phyloP scores from a whole-genome alignment of 225 moss, liverwort and hornwort species.

The Rhytidiadelphus loreus region DNA sequence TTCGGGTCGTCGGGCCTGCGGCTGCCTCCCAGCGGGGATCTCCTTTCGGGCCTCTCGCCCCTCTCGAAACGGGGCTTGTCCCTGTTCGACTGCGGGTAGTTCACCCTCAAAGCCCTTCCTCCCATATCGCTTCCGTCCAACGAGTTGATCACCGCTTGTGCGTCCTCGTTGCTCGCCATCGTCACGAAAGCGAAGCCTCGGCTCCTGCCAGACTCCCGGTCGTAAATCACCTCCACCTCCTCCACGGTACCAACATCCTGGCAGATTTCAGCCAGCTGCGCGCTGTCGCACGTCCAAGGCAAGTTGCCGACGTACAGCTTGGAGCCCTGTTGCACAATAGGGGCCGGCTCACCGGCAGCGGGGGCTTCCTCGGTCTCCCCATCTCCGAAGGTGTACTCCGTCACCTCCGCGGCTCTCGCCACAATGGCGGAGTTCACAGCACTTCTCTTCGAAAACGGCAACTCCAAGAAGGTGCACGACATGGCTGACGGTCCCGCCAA shows the following conservation, averaged over 20 bases:
- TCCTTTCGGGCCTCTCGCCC: background rate
- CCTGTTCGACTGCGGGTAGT: conserved; percentile 51
- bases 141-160: conserved; percentile 38
- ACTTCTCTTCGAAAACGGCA: background rate
- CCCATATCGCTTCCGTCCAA: conserved; percentile 51
- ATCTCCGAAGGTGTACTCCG: conserved; percentile 10
- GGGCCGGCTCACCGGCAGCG: background rate
- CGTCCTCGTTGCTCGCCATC: conserved; percentile 60
- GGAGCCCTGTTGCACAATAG: background rate
- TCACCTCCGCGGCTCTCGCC: conserved; percentile 23
- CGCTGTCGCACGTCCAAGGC: conserved; percentile 34
- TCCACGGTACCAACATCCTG: conserved; percentile 26
- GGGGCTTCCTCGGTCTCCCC: background rate
- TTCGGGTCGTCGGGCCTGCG: conserved; percentile 26
- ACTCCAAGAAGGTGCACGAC: conserved; percentile 7
- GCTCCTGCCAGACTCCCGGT: conserved; percentile 59
- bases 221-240: conserved; percentile 67
- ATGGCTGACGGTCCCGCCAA: background rate
- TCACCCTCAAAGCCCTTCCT: conserved; percentile 51
- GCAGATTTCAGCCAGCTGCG: conserved; percentile 31
- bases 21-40: background rate
- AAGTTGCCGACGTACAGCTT: conserved; percentile 44
- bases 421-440: background rate
- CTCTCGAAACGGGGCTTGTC: conserved; percentile 1
- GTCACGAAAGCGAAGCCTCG: conserved; percentile 89